Base-by-base conservation (phyloP, 192 early-diverging fungal genomes). In the Coemansia sp. region DNA sequence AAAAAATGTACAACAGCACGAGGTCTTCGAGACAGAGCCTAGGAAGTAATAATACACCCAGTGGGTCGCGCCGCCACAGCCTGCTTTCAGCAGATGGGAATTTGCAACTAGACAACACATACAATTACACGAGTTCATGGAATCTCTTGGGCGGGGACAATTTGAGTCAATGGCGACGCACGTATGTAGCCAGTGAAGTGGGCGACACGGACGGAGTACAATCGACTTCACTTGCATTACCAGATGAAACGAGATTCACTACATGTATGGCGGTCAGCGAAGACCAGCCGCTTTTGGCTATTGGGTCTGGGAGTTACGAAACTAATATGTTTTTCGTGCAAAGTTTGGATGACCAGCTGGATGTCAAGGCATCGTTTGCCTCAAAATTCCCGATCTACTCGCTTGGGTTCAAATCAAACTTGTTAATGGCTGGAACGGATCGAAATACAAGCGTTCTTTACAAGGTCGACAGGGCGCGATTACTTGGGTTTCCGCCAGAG, bases 271-370 rank as follows among this genome's bases (percentile, higher is more conserved):
- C 82, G 4, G 34, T 78, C 72, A 74, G 71, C 67, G 63, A 72
- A 37, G 78, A 80, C 66, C 66, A 77, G 56, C 68, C 77, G 21
- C 68, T 84, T 28, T 23, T 81, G 51, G 83, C 83, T 0, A 68
- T 77, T 0, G 83, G 83, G 3, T 84, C 83, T 16, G 83, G 78
- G 13, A 74, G 78, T 63, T 61, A 76, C 58, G 72, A 77, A 20
- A 76, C 83, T 13, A 84, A 84, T 61, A 76, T 84, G 67, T 84
- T 81, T 23, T 74, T 84, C n/a, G 78, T 84, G 53, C 77, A 81
- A 61, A 71, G 53, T 13, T 67, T 84, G 20, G 69, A 79, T 37
- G 82, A 71, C 63, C 70, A 75, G 34, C 67, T 84, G 21, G 71
- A 75, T 23, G 77, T 76, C 46, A 79, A 80, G 35, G 74, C 83